Base-by-base conservation (phyloP, 176 grass and related monocot genomes). In the Triticum turgidum region DNA sequence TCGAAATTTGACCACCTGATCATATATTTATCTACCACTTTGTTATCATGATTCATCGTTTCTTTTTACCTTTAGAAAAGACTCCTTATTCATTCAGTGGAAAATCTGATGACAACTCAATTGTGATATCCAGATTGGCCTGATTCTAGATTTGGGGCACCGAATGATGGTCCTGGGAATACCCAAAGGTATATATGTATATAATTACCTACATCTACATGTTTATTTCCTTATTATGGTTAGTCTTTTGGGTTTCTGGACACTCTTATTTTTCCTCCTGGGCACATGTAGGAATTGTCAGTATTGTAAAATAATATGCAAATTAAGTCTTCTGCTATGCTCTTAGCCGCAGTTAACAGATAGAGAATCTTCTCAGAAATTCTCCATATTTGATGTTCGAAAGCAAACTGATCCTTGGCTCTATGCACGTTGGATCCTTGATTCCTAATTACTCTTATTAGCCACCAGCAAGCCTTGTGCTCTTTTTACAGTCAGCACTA, bases 71-170 rank as follows among this genome's bases (percentile, higher is more conserved):
- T 63, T 35, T 34, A 5, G 65, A 62, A 39, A 22, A 13, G 1
- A 11, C n/a, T 74, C 61, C 25, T 35, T 91, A 14, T 87, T 66
- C 11, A 4, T 32, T 68, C 78, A 82, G 22, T 73, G 35, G 44
- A 82, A 34, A 41, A 77, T 83, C 9, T 52, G 66, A 39, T 87
- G 79, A 87, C 27, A 49, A 79, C 35, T 82, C 30, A 29, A 79
- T 79, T 85, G 37, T 75, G 24, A 72, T 65, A 61, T 84, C 69
- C 89, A 99, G 97, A 99, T 92, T 99, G 92, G 94, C 62, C 85
- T 84, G 97, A 90, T 86, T 85, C 88, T 38, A 90, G 92, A 76
- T 90, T 88, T 82, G 96, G 91, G 69, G 90, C 88, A 20, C 86
- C 86, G 37, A 89, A 79, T 91, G 94, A 94, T 88, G 92, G 87